These are phyloP conservation scores for Silene vulgaris DNA, from an alignment of 179 eudicot species.

Conservation along the genomic window DNA sequence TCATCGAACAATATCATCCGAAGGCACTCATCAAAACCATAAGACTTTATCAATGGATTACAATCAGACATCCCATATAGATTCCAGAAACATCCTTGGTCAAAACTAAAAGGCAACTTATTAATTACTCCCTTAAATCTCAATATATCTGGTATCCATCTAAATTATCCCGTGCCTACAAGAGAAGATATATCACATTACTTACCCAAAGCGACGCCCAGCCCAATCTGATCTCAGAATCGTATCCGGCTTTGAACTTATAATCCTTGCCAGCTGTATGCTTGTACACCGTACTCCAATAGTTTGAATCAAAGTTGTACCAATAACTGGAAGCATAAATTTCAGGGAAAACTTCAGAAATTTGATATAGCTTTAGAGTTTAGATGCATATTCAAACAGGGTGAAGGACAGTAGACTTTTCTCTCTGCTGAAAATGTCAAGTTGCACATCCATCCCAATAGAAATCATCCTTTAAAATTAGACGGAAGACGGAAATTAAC, in stretches of 20 bases:
- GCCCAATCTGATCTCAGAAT: slow-evolving; percentile 76
- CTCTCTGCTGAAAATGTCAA: not conserved
- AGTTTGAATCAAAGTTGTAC: slow-evolving; percentile 73
- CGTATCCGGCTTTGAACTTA: slow-evolving; percentile 93
- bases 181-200: not conserved
- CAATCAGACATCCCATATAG: not conserved
- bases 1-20: not conserved
- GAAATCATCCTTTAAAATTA: not conserved
- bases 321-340: slow-evolving; percentile 51
- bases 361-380: not conserved
- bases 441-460: slow-evolving; percentile 3
- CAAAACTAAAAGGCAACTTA: not conserved
- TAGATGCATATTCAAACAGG: slow-evolving; percentile 7
- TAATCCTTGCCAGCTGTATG: slow-evolving; percentile 83
- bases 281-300: slow-evolving; percentile 87
- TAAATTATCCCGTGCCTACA: too few relatives aligned
- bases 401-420: not conserved
- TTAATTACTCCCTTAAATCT: too few relatives aligned
- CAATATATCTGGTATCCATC: too few relatives aligned
- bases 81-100: not conserved
- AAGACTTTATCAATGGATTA: not conserved
- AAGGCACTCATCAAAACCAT: not conserved
- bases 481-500: slow-evolving; percentile 35
- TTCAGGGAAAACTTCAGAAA: not conserved
- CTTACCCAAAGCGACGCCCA: slow-evolving; percentile 98